phyloP scores from a whole-genome alignment of 2,329 filamentous ascomycete species.

The Blastomyces gilchristii region DNA sequence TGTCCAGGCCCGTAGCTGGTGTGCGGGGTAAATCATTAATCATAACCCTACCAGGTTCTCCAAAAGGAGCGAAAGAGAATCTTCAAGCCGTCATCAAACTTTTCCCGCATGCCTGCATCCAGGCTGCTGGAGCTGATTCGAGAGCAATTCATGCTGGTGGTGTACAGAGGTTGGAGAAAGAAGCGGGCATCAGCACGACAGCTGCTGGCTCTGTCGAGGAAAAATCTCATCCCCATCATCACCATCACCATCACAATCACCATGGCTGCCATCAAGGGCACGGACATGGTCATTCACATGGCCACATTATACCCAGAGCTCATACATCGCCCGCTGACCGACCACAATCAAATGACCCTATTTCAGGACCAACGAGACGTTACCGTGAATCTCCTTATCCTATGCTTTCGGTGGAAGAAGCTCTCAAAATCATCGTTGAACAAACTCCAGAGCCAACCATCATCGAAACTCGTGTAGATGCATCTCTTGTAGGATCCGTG shows the following conservation, averaged over 20 bases:
- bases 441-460: constrained; percentile 57
- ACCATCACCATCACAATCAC: constrained; percentile 31
- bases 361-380: constrained; percentile 53
- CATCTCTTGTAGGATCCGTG: constrained; percentile 61
- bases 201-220: constrained; percentile 15
- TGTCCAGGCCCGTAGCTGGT: constrained; percentile 88
- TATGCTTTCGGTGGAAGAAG: constrained; percentile 79
- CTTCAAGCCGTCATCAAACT: constrained; percentile 77
- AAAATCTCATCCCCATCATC: constrained; percentile 20
- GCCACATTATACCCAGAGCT: constrained; percentile 53
- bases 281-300: constrained; percentile 56
- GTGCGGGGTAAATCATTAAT: constrained; percentile 73
- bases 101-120: constrained; percentile 88
- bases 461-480: constrained; percentile 51
- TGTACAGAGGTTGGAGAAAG: constrained; percentile 69
- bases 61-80: constrained; percentile 91
- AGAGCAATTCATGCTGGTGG: constrained; percentile 69
- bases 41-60: constrained; percentile 83
- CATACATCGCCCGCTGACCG: constrained; percentile 57
- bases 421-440: constrained; percentile 60
- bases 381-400: constrained; percentile 83
- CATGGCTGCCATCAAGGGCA: constrained; percentile 35
- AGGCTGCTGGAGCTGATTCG: constrained; percentile 75
- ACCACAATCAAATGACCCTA: constrained; percentile 50
- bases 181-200: constrained; percentile 53